Evolutionary conservation across 2,329 filamentous ascomycete species (phyloP).

Genomic region (Aspergillus uvarum): DNA sequence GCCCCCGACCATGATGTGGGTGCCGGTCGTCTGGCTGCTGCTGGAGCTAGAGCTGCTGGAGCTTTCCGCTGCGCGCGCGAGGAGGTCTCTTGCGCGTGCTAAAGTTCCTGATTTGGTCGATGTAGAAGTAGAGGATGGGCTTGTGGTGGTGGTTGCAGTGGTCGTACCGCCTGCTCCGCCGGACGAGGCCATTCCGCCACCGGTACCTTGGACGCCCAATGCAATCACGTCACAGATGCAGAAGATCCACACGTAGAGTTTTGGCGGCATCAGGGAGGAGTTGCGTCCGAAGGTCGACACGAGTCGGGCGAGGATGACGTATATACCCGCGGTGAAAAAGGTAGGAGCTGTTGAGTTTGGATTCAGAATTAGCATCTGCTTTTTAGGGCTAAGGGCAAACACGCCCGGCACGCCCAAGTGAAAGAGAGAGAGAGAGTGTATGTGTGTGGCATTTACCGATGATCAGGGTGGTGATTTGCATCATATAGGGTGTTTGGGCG

Average conservation of each 20-base stretch:
- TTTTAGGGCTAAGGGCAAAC: too few relatives aligned
- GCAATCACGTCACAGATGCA: slow-evolving; percentile 51
- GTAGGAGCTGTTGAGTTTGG: not conserved
- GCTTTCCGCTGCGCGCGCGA: not conserved
- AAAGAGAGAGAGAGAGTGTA: too few relatives aligned
- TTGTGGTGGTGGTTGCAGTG: not conserved
- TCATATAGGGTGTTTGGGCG: not conserved
- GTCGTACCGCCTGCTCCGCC: slow-evolving; percentile 38
- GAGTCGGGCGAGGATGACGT: slow-evolving; percentile 43
- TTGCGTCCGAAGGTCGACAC: slow-evolving; percentile 35
- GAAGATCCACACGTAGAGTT: slow-evolving; percentile 44
- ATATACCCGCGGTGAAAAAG: slow-evolving; percentile 41
- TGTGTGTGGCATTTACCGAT: not conserved
- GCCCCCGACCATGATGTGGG: slow-evolving; percentile 50
- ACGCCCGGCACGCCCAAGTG: not conserved
- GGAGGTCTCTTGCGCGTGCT: too few relatives aligned
- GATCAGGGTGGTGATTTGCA: not conserved
- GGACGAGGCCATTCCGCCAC: slow-evolving; percentile 49
- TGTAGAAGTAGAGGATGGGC: too few relatives aligned
- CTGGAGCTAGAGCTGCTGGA: slow-evolving; percentile 12
- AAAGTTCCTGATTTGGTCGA: too few relatives aligned
- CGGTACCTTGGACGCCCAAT: slow-evolving; percentile 52
- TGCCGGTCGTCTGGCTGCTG: slow-evolving; percentile 45
- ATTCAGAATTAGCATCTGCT: not conserved
- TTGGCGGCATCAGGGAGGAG: slow-evolving; percentile 38